phyloP scores from a whole-genome alignment of 2,329 filamentous ascomycete species.

The Fusarium sp. region DNA sequence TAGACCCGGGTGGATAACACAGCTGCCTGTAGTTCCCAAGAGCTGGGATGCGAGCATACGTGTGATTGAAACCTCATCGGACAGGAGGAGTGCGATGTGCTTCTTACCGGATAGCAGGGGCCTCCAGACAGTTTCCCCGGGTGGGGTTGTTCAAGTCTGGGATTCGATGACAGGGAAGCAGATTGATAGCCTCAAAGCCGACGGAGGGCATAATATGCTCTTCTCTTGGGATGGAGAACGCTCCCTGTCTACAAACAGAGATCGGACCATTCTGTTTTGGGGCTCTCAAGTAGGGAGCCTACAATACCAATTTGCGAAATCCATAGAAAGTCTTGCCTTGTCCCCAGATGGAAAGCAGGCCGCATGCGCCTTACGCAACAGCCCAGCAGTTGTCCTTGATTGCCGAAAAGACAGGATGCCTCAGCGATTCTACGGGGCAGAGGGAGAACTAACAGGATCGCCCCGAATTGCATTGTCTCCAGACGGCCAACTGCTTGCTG shows the following conservation, averaged over 20 bases:
- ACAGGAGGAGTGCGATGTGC: accelerated
- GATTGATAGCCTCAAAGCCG: background rate
- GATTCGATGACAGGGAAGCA: background rate
- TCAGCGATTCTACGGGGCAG: background rate
- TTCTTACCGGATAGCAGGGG: background rate
- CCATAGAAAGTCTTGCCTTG: background rate
- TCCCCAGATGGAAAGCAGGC: too few relatives aligned
- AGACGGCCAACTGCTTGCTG: too few relatives aligned
- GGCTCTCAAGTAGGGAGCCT: background rate
- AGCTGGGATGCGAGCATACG: background rate
- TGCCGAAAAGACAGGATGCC: background rate
- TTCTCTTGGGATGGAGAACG: background rate
- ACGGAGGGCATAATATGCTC: accelerated
- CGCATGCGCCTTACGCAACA: too few relatives aligned
- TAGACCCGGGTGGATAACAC: background rate
- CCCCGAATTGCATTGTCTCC: too few relatives aligned
- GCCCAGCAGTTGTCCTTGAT: background rate
- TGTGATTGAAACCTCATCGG: background rate
- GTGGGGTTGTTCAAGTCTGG: background rate
- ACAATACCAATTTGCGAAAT: background rate
- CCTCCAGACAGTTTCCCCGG: background rate
- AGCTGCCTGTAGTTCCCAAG: background rate
- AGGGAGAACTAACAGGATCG: too few relatives aligned
- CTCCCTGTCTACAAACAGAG: background rate
- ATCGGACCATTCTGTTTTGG: background rate